These are phyloP conservation scores for Lumnitzera racemosa DNA, from an alignment of 345 rosid species.

Conservation along the genomic window DNA sequence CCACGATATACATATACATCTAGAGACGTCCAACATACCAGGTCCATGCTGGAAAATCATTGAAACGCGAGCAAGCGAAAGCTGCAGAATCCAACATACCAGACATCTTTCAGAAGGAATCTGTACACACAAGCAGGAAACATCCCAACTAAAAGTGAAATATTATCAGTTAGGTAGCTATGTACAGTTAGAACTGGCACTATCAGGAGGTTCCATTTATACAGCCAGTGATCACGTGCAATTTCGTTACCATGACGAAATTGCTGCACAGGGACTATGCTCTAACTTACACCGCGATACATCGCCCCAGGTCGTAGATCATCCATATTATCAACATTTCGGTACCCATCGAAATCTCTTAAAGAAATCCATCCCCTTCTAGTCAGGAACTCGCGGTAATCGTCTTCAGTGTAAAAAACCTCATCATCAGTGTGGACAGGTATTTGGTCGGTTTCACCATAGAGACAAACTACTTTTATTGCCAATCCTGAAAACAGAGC, in stretches of 20 bases:
- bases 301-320: conserved; percentile 75
- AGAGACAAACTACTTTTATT: conserved; percentile 62
- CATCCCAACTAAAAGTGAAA: too few species aligned
- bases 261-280: not conserved
- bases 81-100: too few species aligned
- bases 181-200: too few species aligned
- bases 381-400: conserved; percentile 69
- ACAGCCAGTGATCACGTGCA: too few species aligned
- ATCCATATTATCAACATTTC: conserved; percentile 79
- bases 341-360: conserved; percentile 75
- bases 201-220: too few species aligned
- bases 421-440: conserved; percentile 86
- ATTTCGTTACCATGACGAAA: not conserved
- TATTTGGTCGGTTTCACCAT: conserved; percentile 75
- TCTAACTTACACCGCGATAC: conserved; percentile 69
- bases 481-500: conserved; percentile 47
- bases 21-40: too few species aligned
- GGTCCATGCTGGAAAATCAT: too few species aligned
- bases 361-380: conserved; percentile 68
- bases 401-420: conserved; percentile 78
- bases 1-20: too few species aligned
- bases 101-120: too few species aligned
- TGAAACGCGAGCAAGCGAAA: too few species aligned
- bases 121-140: too few species aligned
- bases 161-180: too few species aligned